Evolutionary conservation across 805 yeast species (phyloP), one percentile per base, ranked within the genome.

Genomic region (Yamadazyma takamatsuzukensis): DNA sequence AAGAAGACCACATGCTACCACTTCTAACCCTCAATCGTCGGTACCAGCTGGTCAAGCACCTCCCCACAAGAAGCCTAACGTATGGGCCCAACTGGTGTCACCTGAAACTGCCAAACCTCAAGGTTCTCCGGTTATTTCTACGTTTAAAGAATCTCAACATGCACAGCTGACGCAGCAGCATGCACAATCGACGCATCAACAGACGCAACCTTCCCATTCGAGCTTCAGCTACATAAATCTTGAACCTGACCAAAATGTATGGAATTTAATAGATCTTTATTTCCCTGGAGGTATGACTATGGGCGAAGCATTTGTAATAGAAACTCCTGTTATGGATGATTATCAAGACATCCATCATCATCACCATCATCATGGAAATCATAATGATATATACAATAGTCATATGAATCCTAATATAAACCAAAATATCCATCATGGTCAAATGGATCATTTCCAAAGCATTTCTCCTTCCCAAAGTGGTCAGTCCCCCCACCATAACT

Each of bases 231-330:
- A 16, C 15, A 29, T 19, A 35, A 37, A 41, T 12, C 36, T 80
- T 4, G 78, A 75, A 36, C 85, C 93, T 0, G 90, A 83, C 48
- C 72, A 70, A 30, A 53, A 61, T 13, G 75, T 84, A 1, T 76
- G 78, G 74, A 54, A 59, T 7, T 44, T 82, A 0, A 43, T 84
- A 6, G 88, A 83, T 37, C 59, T 60, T 14, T 72, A 69, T 45
- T 83, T 61, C 48, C 85, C 88, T 0, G 51, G 61, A n/a, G 86
- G 87, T 0, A 83, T 82, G 88, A 43, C 53, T 2, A 72, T 80
- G 69, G 58, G 61, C 12, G 86, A 81, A 30, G 82, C 90, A 0
- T 64, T 83, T 18, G 52, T 81, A 2, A 67, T 83, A 10, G 83
- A 73, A n/a, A 54, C 64, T 0, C 70, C 74, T n/a, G 29, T 17